Percentiles rank a stretch among this genome's conserved stretches.
Conservation (phyloP, 1,139 yeast species). For the Kazachstania sp. region DNA sequence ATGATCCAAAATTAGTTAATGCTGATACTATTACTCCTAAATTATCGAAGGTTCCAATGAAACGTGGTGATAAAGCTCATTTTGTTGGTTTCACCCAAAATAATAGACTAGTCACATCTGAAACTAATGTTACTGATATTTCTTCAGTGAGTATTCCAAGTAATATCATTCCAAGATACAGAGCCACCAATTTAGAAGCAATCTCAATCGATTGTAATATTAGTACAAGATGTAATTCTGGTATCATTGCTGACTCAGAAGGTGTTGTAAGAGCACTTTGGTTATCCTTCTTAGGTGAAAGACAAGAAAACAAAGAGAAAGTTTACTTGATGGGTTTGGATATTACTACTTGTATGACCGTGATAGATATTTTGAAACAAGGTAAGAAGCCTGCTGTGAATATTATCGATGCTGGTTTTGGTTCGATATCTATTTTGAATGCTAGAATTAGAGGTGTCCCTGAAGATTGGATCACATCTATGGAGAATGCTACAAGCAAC, state of each 20-base stretch:
- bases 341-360: conserved; percentile 50
- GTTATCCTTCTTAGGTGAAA: conserved; percentile 76
- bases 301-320: conserved; percentile 46
- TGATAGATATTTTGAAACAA: conserved; percentile 46
- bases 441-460: conserved; percentile 83
- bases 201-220: conserved; percentile 65
- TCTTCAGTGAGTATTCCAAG: conserved; percentile 69
- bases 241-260: conserved; percentile 67
- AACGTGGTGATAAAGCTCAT: conserved; percentile 65
- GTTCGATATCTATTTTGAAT: conserved; percentile 57
- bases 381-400: conserved; percentile 49
- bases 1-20: conserved; percentile 65
- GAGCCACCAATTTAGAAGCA: conserved; percentile 79
- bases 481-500: conserved; percentile 53
- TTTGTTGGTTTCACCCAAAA: conserved; percentile 76
- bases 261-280: conserved; percentile 79
- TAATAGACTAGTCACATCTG: conserved; percentile 63
- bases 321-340: conserved; percentile 78
- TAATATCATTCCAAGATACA: conserved; percentile 65
- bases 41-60: conserved; percentile 49
- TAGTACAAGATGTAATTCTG: conserved; percentile 70
- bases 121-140: conserved; percentile 69
- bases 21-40: conserved; percentile 59
- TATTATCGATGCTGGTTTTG: conserved; percentile 73
- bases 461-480: conserved; percentile 65